Conservation (phyloP, 768 basidiomycete genomes). For the Leccinum variicolor region DNA sequence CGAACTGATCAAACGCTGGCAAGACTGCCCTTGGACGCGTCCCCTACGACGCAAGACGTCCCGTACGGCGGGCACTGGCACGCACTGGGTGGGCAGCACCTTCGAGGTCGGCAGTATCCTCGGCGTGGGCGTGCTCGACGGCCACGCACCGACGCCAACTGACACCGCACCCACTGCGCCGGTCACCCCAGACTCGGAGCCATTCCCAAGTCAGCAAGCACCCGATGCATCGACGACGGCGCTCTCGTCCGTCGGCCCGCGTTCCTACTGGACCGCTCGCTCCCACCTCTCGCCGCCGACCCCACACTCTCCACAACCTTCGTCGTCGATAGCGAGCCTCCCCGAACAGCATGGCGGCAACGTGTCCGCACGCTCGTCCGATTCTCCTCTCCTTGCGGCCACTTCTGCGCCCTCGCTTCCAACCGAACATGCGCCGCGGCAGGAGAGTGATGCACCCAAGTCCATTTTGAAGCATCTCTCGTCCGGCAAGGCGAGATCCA, state of each 20-base stretch:
- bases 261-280: slow-evolving; percentile 21
- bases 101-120: slow-evolving; percentile 79
- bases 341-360: slow-evolving; percentile 13
- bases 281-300: slow-evolving; percentile 17
- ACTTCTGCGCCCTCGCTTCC: slow-evolving; percentile 10
- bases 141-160: slow-evolving; percentile 6
- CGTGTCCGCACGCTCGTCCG: slow-evolving; percentile 21
- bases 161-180: neutral
- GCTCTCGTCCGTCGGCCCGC: slow-evolving; percentile 20
- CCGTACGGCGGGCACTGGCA: slow-evolving; percentile 4
- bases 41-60: slow-evolving; percentile 33
- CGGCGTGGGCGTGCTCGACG: slow-evolving; percentile 58
- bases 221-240: slow-evolving; percentile 18
- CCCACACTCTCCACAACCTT: slow-evolving; percentile 1
- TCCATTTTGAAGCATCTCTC: slow-evolving; percentile 25
- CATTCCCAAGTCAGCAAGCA: neutral
- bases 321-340: slow-evolving; percentile 14
- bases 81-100: slow-evolving; percentile 65
- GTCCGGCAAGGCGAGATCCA: slow-evolving; percentile 3
- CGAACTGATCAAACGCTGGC: slow-evolving; percentile 61
- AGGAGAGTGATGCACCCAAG: slow-evolving; percentile 13
- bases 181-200: slow-evolving; percentile 2
- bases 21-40: slow-evolving; percentile 62
- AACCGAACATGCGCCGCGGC: slow-evolving; percentile 2
- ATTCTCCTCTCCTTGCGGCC: slow-evolving; percentile 19